These are phyloP conservation scores for Syncephalis plumigaleata DNA, from an alignment of 371 early-diverging fungal species.

Conservation along the genomic window DNA sequence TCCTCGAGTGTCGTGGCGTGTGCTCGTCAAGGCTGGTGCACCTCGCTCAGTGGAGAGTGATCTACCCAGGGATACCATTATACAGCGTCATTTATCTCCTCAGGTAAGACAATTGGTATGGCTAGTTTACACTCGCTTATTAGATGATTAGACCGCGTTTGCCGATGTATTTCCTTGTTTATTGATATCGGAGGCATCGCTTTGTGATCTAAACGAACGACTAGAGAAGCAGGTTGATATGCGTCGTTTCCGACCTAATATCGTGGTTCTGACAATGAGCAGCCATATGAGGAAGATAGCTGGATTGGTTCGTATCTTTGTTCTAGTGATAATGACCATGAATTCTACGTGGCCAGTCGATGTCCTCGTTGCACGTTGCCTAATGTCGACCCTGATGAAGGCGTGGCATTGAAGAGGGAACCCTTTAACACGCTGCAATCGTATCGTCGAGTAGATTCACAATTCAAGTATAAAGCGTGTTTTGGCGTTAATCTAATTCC, in stretches of 20 bases:
- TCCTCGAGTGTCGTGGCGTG: neutral
- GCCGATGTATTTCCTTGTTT: slow-evolving; percentile 18
- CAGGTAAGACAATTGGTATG: no score
- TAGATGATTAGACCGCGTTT: slow-evolving; percentile 12
- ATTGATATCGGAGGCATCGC: slow-evolving; percentile 14
- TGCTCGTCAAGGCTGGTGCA: slow-evolving; percentile 2
- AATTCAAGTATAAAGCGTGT: slow-evolving; percentile 4
- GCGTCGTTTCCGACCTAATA: slow-evolving; percentile 20
- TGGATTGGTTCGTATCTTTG: slow-evolving; percentile 10
- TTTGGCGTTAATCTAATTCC: slow-evolving; percentile 2
- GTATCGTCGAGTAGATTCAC: slow-evolving; percentile 6
- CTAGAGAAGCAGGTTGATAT: slow-evolving; percentile 12
- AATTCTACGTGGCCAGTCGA: slow-evolving; percentile 2
- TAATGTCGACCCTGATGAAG: slow-evolving; percentile 17
- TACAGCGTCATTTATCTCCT: no score
- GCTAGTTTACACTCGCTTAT: no score
- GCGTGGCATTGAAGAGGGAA: slow-evolving; percentile 13
- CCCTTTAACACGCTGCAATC: slow-evolving; percentile 18
- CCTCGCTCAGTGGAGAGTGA: neutral
- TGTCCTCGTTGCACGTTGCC: slow-evolving; percentile 11
- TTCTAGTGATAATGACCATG: slow-evolving; percentile 8
- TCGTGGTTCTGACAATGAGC: slow-evolving; percentile 7
- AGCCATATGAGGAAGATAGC: slow-evolving; percentile 19
- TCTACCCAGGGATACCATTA: neutral
- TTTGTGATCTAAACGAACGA: slow-evolving; percentile 15